Evolutionary conservation across 768 basidiomycete species (phyloP).

Genomic region (Sarcodon aspratus): DNA sequence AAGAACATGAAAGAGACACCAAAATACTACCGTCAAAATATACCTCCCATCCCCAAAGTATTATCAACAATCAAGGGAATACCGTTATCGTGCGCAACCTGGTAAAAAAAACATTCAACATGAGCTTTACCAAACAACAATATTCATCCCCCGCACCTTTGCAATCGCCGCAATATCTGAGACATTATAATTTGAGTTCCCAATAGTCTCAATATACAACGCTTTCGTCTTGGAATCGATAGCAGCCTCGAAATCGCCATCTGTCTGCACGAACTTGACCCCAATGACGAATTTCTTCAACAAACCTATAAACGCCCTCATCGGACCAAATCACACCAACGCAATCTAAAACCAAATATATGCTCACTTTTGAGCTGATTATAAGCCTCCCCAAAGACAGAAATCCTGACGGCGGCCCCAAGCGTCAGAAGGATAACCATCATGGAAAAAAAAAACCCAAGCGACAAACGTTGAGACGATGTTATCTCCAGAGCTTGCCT

Average conservation of each 20-base stretch:
- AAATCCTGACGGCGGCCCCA: conserved; percentile 48
- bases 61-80: conserved; percentile 79
- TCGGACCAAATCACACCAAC: neutral
- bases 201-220: conserved; percentile 65
- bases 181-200: conserved; percentile 68
- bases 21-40: neutral
- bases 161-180: conserved; percentile 58
- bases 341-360: no score
- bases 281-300: conserved; percentile 59
- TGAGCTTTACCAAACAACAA: no score
- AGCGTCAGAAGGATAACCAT: no score
- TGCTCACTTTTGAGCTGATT: conserved; percentile 59
- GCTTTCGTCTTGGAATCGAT: conserved; percentile 76
- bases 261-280: conserved; percentile 49
- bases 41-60: conserved; percentile 63
- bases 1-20: neutral
- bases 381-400: conserved; percentile 33
- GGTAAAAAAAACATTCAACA: neutral
- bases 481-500: conserved; percentile 50
- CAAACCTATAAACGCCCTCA: conserved; percentile 43
- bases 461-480: conserved; percentile 58
- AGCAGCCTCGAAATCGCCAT: conserved; percentile 44
- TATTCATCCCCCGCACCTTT: conserved; percentile 28
- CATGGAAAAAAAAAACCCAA: neutral
- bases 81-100: conserved; percentile 61